These are phyloP conservation scores for Tolypocladium guangdongense DNA, from an alignment of 2,329 filamentous ascomycete genomes.

Conservation along the genomic window DNA sequence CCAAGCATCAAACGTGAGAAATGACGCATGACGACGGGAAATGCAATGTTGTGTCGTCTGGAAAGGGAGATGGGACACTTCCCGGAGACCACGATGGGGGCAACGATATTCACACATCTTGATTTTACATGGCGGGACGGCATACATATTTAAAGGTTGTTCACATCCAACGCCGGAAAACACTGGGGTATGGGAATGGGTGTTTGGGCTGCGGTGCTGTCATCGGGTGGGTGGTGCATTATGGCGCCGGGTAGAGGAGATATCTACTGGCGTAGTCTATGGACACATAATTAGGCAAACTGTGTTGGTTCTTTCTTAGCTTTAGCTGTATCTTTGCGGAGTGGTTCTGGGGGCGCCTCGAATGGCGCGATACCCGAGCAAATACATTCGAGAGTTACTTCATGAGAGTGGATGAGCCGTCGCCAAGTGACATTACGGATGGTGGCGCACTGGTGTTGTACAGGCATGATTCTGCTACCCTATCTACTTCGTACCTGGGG, in stretches of 20 bases:
- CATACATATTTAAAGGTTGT: background rate
- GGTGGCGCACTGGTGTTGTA: background rate
- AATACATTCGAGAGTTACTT: background rate
- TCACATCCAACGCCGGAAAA: background rate
- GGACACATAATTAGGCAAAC: background rate
- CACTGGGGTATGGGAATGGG: background rate
- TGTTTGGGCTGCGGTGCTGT: background rate
- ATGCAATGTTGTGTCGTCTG: no score
- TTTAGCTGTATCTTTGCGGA: background rate
- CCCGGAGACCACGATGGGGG: background rate
- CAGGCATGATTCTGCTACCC: background rate
- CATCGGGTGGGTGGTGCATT: background rate
- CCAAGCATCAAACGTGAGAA: background rate
- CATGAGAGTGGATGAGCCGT: background rate
- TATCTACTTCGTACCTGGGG: background rate
- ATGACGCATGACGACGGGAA: background rate
- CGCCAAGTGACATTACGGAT: background rate
- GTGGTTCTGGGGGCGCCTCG: background rate
- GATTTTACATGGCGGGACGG: background rate
- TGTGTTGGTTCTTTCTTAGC: background rate
- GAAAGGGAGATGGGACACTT: accelerated
- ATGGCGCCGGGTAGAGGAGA: background rate
- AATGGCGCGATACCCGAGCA: background rate
- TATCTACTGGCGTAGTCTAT: background rate
- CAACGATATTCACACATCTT: background rate